Evolutionary conservation across 441 rosid genomes (phyloP).

Genomic region (Flueggea neowawraea): DNA sequence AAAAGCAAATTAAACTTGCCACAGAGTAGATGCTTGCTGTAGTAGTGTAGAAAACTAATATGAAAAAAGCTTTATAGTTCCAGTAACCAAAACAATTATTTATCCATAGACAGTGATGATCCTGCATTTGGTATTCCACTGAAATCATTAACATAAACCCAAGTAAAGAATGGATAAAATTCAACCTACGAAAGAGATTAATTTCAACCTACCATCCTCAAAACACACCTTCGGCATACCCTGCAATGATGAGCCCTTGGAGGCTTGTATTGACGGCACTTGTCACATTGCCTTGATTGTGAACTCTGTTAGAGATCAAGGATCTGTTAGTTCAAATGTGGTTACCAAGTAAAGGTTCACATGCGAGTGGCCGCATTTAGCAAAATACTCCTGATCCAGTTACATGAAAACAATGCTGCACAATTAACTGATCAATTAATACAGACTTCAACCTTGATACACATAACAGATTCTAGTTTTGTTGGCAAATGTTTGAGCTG

Average conservation of each 20-base stretch:
- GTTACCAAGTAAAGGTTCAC: background rate
- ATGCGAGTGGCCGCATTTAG: background rate
- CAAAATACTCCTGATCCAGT: background rate
- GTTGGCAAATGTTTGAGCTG: no score
- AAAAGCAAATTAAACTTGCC: constrained; percentile 25
- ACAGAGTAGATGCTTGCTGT: constrained; percentile 41
- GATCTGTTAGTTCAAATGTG: constrained; percentile 1
- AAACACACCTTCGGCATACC: constrained; percentile 75
- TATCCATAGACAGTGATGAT: constrained; percentile 54
- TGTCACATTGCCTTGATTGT: constrained; percentile 55
- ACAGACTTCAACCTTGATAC: no score
- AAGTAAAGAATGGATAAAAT: constrained; percentile 1
- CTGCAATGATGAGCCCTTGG: constrained; percentile 88
- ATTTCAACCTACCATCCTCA: constrained; percentile 69
- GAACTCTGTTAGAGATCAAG: constrained; percentile 27
- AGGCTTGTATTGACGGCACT: constrained; percentile 65
- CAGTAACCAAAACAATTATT: constrained; percentile 40
- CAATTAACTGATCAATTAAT: no score
- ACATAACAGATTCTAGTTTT: no score
- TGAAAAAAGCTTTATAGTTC: constrained; percentile 47
- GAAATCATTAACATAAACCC: constrained; percentile 1
- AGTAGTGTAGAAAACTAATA: constrained; percentile 40
- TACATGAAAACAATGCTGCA: no score
- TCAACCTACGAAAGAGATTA: background rate
- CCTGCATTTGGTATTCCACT: constrained; percentile 34